These are phyloP conservation scores for Leccinum broughii DNA, from an alignment of 768 basidiomycete genomes.

Conservation along the genomic window DNA sequence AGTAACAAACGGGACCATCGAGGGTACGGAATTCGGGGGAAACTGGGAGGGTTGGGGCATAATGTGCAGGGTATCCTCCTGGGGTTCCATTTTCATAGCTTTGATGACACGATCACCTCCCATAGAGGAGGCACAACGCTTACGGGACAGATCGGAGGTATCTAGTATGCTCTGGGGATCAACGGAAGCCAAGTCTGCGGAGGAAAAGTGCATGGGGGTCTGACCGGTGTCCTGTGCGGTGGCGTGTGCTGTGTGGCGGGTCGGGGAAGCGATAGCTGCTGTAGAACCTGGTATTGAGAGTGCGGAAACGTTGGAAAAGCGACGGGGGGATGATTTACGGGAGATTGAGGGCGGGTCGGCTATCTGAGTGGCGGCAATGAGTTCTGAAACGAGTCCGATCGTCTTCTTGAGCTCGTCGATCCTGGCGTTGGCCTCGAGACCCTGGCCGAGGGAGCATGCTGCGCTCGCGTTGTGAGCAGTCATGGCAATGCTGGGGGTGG, in stretches of 20 bases:
- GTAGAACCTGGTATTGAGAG: conserved; percentile 41
- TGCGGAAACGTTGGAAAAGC: conserved; percentile 17
- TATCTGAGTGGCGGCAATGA: conserved; percentile 48
- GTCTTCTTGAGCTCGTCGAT: conserved; percentile 58
- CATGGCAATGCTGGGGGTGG: conserved; percentile 50
- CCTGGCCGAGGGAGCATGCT: conserved; percentile 48
- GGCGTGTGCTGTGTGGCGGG: conserved; percentile 21
- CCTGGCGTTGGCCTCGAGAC: conserved; percentile 47
- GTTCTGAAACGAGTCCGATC: conserved; percentile 52
- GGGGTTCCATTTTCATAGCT: conserved; percentile 50
- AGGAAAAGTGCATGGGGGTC: conserved; percentile 21
- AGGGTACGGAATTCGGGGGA: conserved; percentile 22
- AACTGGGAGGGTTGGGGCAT: conserved; percentile 28
- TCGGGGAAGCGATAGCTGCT: conserved; percentile 30
- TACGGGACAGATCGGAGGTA: conserved; percentile 45
- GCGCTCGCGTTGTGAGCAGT: conserved; percentile 59
- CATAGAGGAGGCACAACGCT: conserved; percentile 51
- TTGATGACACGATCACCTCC: conserved; percentile 47
- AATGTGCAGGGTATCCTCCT: conserved; percentile 39
- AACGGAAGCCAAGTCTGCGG: conserved; percentile 17
- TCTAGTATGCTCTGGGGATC: conserved; percentile 32
- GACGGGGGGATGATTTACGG: conserved; percentile 30
- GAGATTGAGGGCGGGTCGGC: conserved; percentile 35
- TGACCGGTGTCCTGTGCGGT: conserved; percentile 29
- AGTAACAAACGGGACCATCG: conserved; percentile 31